Base-by-base conservation (phyloP, 352 stramenopile species). In the Nothophytophthora sp. region DNA sequence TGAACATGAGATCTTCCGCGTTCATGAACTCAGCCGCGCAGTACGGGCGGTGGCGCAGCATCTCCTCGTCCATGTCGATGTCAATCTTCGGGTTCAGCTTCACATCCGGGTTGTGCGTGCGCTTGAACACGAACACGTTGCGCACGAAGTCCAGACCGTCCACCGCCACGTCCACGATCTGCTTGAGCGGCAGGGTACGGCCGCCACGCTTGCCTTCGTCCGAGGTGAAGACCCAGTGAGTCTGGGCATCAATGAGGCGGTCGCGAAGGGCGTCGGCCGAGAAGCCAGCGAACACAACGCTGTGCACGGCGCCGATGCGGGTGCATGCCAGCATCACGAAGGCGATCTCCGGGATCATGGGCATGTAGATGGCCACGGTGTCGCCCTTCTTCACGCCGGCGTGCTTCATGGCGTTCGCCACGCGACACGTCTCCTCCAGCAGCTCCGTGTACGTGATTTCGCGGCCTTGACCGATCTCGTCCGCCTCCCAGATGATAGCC, bases 351-450 rank as follows among this genome's bases (percentile, higher is more conserved):
- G 96, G 96, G 41, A 99, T 97, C 97, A 99, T 99, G 27, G 97
- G 97, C 97, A 99, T 98, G 81, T 99, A 99, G 28, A 99, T 87
- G 16, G 95, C 97, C 4, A 99, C 97, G 10, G 95, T 89, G 77
- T 99, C 96, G 5, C 96, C 96, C 62, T 97, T 86, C 45, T 70
- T 70, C n/a, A 92, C 69, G 29, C 96, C 96, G n/a, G 76, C 69
- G 15, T 82, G 65, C 51, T 97, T 94, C 56, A 99, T 86, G n/a
- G 92, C 94, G 67, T 99, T 99, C 3, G 97, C 96, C 55, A 99
- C 93, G 15, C 94, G 74, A 51, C 81, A 98, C 8, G 67, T 74
- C 47, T 77, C 65, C 30, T 77, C 55, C 12, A 79, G 55, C 25
- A 82, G 57, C 46, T 83, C 65, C 12, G 47, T 67, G 54, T 83